A percentile compares a stretch with the other conserved stretches of the same genome.
These are phyloP conservation scores for Chiua virens DNA, from an alignment of 768 basidiomycete species.

Conservation along the genomic window DNA sequence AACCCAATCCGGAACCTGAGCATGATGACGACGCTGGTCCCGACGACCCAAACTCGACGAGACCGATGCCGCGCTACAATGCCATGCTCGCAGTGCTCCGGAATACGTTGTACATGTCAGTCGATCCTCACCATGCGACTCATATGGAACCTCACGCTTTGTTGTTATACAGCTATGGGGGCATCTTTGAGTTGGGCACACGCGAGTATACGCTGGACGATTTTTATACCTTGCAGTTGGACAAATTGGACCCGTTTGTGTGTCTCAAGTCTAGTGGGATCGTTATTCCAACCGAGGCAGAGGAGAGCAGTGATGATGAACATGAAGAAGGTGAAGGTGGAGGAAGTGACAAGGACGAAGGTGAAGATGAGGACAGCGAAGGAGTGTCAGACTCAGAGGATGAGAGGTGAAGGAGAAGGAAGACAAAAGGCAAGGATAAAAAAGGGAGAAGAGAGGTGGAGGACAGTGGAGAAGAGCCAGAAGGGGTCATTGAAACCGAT, in stretches of 20 bases:
- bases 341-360: constrained; percentile 50
- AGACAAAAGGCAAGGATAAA: neutral
- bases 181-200: constrained; percentile 80
- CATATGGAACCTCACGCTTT: neutral
- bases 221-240: constrained; percentile 76
- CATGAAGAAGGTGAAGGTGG: constrained; percentile 61
- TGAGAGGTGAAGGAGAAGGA: neutral
- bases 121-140: neutral
- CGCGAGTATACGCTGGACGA: constrained; percentile 90
- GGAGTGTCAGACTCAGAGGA: constrained; percentile 11
- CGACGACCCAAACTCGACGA: constrained; percentile 63
- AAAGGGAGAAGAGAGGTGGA: constrained; percentile 21
- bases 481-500: neutral
- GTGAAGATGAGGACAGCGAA: constrained; percentile 26
- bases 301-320: constrained; percentile 60
- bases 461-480: constrained; percentile 31
- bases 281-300: constrained; percentile 60
- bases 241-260: constrained; percentile 77
- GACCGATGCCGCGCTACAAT: constrained; percentile 78
- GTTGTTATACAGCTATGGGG: constrained; percentile 65
- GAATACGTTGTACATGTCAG: constrained; percentile 86
- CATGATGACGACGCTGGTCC: constrained; percentile 45
- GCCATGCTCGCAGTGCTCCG: constrained; percentile 83
- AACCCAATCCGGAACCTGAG: neutral
- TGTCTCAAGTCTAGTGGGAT: constrained; percentile 72